Percentiles rank a stretch among this genome's conserved stretches.
These are phyloP conservation scores for Astragalus membranaceus DNA, from an alignment of 306 rosid species.

Conservation along the genomic window DNA sequence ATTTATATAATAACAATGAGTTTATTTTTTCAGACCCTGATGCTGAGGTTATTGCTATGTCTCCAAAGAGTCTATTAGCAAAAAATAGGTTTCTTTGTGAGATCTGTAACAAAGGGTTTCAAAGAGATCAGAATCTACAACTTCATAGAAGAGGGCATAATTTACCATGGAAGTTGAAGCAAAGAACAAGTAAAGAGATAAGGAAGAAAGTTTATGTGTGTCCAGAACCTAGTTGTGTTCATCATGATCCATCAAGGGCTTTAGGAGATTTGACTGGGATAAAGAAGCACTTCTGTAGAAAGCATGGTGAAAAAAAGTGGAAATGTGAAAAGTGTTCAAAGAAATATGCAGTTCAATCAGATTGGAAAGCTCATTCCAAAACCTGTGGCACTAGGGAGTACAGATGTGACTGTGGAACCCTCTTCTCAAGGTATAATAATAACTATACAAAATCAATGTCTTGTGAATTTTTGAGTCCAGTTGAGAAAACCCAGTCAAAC, in stretches of 20 bases:
- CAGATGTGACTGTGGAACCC: conserved; percentile 98
- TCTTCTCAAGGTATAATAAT: conserved; percentile 82
- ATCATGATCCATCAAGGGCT: conserved; percentile 88
- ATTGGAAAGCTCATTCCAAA: conserved; percentile 96
- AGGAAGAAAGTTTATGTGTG: conserved; percentile 92
- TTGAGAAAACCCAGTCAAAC: neutral
- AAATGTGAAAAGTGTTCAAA: conserved; percentile 95
- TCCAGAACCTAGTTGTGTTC: conserved; percentile 79
- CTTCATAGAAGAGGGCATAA: conserved; percentile 97
- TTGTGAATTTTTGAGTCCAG: neutral
- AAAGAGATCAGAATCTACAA: conserved; percentile 92
- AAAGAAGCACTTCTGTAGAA: conserved; percentile 92
- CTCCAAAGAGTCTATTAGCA: conserved; percentile 78
- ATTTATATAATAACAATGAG: neutral
- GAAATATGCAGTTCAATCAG: conserved; percentile 93
- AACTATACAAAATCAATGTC: neutral
- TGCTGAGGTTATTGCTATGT: conserved; percentile 80
- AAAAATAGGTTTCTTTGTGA: conserved; percentile 84
- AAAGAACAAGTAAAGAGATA: conserved; percentile 68
- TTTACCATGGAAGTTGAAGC: conserved; percentile 96
- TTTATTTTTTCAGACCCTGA: conserved; percentile 64
- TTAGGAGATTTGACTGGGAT: conserved; percentile 93
- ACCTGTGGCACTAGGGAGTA: conserved; percentile 96
- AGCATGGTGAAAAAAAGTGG: conserved; percentile 99
- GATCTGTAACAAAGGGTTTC: conserved; percentile 94